Evolutionary conservation across 2,329 filamentous ascomycete species (phyloP).

Genomic region (Pseudogymnoascus destructans): DNA sequence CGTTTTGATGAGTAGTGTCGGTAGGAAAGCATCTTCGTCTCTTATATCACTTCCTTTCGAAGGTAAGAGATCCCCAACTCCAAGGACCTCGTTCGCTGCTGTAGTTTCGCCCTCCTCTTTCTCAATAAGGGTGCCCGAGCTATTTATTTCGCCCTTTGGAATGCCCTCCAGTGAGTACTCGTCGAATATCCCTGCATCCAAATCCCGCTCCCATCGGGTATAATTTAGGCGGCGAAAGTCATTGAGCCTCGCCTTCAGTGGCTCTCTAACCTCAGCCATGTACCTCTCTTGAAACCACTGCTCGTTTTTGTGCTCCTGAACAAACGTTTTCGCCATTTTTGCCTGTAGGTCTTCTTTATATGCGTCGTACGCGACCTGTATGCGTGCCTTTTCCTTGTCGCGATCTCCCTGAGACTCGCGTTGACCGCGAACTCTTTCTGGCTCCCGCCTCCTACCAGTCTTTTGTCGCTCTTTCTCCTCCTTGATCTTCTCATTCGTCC

Average conservation of each 20-base stretch:
- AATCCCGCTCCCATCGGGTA: constrained; percentile 76
- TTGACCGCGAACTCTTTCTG: constrained; percentile 48
- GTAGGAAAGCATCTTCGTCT: constrained; percentile 78
- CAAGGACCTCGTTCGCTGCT: constrained; percentile 80
- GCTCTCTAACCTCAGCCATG: constrained; percentile 65
- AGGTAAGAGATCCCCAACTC: constrained; percentile 81
- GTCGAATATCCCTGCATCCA: constrained; percentile 77
- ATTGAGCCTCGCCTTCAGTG: constrained; percentile 61
- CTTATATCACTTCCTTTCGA: constrained; percentile 72
- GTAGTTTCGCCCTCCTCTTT: constrained; percentile 94
- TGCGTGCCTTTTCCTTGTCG: constrained; percentile 65
- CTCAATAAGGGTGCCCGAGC: constrained; percentile 70
- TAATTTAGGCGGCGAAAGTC: constrained; percentile 70
- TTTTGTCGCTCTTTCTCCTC: constrained; percentile 63
- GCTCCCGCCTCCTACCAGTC: constrained; percentile 54
- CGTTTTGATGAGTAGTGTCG: constrained; percentile 93
- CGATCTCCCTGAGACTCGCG: constrained; percentile 60
- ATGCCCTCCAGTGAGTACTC: constrained; percentile 90
- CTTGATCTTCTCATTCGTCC: constrained; percentile 68
- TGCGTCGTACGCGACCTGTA: constrained; percentile 54
- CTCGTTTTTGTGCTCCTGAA: constrained; percentile 82
- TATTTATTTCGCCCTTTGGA: constrained; percentile 85
- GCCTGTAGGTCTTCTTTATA: constrained; percentile 58
- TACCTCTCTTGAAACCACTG: constrained; percentile 98
- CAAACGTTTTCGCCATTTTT: constrained; percentile 79